Base-by-base conservation (phyloP, 495 filamentous ascomycete genomes). In the Lepraria neglecta region DNA sequence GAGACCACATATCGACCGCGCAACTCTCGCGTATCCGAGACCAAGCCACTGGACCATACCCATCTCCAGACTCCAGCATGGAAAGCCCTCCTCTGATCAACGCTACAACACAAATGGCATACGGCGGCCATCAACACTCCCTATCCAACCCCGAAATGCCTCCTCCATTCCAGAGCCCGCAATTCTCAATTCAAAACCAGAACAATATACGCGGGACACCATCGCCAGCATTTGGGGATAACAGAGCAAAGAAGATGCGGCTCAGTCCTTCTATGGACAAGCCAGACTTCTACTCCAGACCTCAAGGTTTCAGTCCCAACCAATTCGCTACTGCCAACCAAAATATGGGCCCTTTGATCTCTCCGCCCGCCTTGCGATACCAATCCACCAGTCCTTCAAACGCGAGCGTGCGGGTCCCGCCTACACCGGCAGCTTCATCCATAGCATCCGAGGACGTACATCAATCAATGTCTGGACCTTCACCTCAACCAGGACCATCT, bases 381-480 rank as follows among this genome's bases (percentile, higher is more conserved):
- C 61, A 55, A 43, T 61, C 64, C 6, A 50, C 48, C 4, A 68
- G 63, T 43, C 66, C 66, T 21, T 59, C 63, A 1, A 51, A 64
- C 9, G 31, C 46, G 15, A 63, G 45, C 40, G 27, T 35, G 9
- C 59, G 66, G 11, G 46, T 64, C 15, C 71, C 71, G 55, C 50
- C 67, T 9, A 73, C 72, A 28, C 65, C 70, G 30, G 63, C 68
- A 33, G 63, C 69, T 51, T 70, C 65, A 17, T 68, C 62, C 9
- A 45, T 44, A 45, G 64, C 46, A 2, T 66, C 65, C 5, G 65
- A 66, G 24, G 66, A 60, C 44, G 63, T 56, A 24, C 68, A 66
- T 24, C 51, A 63, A 19, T 53, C 56, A n/a, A 28, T 54, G 33
- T 30, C 43, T 12, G 33, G 42, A 21, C 56, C 46, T 5, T 58